Evolutionary conservation across 352 stramenopile species (phyloP).

Genomic region (Pythium oligandrum): DNA sequence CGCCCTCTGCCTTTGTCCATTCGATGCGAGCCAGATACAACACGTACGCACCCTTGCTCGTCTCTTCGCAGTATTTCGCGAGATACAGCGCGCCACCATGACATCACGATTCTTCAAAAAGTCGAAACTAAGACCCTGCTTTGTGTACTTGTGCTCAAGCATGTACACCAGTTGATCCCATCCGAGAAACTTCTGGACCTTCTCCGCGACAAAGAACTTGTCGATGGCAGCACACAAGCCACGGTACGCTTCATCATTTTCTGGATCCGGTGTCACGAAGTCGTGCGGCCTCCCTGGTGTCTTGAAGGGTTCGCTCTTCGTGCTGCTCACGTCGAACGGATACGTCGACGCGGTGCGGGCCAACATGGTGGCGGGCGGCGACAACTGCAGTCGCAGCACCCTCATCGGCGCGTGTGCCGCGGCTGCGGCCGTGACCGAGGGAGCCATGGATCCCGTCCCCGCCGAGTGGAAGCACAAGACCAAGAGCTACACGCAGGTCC

Average conservation of each 20-base stretch:
- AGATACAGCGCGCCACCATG: conserved; percentile 5
- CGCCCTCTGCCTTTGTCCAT: conserved; percentile 1
- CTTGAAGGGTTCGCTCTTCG: conserved; percentile 52
- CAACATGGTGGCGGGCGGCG: conserved; percentile 55
- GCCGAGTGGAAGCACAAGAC: conserved; percentile 50
- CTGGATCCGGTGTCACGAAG: conserved; percentile 16
- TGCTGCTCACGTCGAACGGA: conserved; percentile 38
- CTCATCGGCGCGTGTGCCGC: conserved; percentile 50
- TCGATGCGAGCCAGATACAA: conserved; percentile 13
- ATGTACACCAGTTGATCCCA: conserved; percentile 14
- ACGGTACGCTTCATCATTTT: no score
- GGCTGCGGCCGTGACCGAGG: conserved; percentile 20
- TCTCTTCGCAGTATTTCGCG: conserved; percentile 12
- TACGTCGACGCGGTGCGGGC: conserved; percentile 44
- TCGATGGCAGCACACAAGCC: conserved; percentile 6
- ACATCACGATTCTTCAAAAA: conserved; percentile 21
- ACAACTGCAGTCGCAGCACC: conserved; percentile 71
- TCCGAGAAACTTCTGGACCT: neutral
- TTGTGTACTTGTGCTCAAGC: conserved; percentile 18
- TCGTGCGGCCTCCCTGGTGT: conserved; percentile 48
- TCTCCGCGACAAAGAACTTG: no score
- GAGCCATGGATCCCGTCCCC: conserved; percentile 21
- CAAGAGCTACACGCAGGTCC: conserved; percentile 29
- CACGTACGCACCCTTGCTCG: neutral
- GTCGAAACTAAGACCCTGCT: conserved; percentile 7